Evolutionary conservation across 495 filamentous ascomycete genomes (phyloP).

Genomic region (Daldinia grandis): DNA sequence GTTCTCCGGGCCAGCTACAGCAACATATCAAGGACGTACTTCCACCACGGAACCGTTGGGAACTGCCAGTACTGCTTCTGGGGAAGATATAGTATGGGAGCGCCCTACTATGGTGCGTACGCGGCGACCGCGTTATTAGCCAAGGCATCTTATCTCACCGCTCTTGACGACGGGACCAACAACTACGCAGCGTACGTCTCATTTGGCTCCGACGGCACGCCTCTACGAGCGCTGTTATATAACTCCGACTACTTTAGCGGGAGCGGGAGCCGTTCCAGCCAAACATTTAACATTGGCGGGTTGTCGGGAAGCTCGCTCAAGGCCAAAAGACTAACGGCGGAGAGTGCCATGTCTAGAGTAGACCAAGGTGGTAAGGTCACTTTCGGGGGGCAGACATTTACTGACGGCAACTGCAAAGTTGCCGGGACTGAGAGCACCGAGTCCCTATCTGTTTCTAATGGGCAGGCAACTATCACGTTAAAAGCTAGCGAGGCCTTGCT

Average conservation of each 20-base stretch:
- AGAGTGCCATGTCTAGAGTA: constrained; percentile 57
- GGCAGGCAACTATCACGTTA: constrained; percentile 57
- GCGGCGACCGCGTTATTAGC: constrained; percentile 63
- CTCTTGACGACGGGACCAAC: constrained; percentile 58
- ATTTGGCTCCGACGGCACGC: constrained; percentile 52
- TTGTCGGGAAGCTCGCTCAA: constrained; percentile 49
- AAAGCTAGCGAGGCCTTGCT: constrained; percentile 64
- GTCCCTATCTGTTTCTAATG: constrained; percentile 49
- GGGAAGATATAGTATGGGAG: constrained; percentile 63
- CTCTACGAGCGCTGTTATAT: constrained; percentile 59
- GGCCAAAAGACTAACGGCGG: constrained; percentile 64
- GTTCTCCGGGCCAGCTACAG: constrained; percentile 56
- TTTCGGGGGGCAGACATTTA: constrained; percentile 64
- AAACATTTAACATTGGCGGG: constrained; percentile 59
- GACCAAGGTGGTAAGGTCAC: constrained; percentile 58
- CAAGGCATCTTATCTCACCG: constrained; percentile 58
- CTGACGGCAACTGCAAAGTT: constrained; percentile 60
- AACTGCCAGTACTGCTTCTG: constrained; percentile 70
- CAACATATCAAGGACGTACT: constrained; percentile 63
- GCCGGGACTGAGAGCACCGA: constrained; percentile 56
- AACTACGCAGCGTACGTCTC: constrained; percentile 63
- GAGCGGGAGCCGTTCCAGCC: constrained; percentile 54
- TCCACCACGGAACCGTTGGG: constrained; percentile 70
- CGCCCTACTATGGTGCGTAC: constrained; percentile 68
- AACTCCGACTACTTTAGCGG: constrained; percentile 66